Conservation (phyloP, 257 asterid genomes). For the Capsicum baccatum region DNA sequence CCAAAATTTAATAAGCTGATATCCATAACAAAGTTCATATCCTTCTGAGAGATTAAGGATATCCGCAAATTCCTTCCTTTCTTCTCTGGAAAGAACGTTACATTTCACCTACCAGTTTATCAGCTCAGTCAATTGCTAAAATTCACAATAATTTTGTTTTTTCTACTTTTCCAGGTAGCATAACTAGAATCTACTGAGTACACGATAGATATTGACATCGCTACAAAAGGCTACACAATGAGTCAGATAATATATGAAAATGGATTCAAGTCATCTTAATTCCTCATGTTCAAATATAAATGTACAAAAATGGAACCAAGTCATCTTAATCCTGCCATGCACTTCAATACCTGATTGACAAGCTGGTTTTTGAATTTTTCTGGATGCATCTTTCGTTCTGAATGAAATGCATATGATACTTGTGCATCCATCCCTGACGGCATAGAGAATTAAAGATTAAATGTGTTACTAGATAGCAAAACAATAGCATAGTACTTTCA, state of each 20-base stretch:
- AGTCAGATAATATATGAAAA: neutral
- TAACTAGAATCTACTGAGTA: neutral
- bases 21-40: neutral
- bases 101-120: neutral
- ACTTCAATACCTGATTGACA: conserved; percentile 66
- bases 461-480: neutral
- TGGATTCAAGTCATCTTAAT: neutral
- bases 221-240: neutral
- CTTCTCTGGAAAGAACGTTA: neutral
- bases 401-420: conserved; percentile 92
- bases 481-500: neutral
- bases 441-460: neutral
- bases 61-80: neutral
- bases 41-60: neutral
- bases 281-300: neutral
- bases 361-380: conserved; percentile 92
- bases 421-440: conserved; percentile 95
- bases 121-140: neutral
- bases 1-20: neutral
- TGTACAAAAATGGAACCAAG: neutral
- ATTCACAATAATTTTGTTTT: neutral
- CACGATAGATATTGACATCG: neutral
- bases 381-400: conserved; percentile 84
- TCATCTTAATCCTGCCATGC: conserved; percentile 8
- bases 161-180: neutral